Conservation (phyloP, 2,329 filamentous ascomycete species). For the Apiospora hydei region DNA sequence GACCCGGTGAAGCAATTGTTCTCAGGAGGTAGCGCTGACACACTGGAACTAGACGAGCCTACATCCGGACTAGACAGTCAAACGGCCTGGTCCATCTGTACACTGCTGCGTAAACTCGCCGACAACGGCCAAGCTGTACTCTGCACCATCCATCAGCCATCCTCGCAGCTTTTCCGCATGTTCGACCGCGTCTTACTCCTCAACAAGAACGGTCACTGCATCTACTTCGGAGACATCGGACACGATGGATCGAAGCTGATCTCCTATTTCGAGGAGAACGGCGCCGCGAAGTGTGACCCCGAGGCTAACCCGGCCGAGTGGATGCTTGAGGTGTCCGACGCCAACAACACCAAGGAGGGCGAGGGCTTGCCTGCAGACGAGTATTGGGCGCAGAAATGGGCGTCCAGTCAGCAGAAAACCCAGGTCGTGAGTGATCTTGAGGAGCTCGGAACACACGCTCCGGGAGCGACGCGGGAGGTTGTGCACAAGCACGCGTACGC, state of each 20-base stretch:
- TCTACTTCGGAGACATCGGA: conserved; percentile 10
- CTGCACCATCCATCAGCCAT: conserved; percentile 78
- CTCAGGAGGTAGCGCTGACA: neutral
- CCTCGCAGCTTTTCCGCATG: conserved; percentile 71
- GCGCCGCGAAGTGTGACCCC: conserved; percentile 61
- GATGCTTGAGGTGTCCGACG: conserved; percentile 40
- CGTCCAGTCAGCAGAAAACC: neutral
- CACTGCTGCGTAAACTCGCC: conserved; percentile 72
- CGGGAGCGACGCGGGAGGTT: neutral
- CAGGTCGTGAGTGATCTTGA: neutral
- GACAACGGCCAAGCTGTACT: conserved; percentile 72
- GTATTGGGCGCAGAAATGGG: neutral
- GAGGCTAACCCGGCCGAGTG: conserved; percentile 58
- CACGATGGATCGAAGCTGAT: neutral
- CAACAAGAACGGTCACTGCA: neutral
- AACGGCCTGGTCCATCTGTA: conserved; percentile 74
- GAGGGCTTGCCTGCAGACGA: neutral
- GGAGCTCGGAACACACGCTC: neutral
- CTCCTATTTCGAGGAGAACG: conserved; percentile 71
- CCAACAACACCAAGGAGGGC: neutral
- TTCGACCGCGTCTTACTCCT: conserved; percentile 60
- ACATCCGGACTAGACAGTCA: conserved; percentile 74
- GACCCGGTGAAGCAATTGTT: neutral
- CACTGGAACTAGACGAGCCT: conserved; percentile 64
- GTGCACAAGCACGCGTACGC: neutral